A percentile compares a stretch with the other conserved stretches of the same genome.
These are phyloP conservation scores for Suzukiozyma palmioleophila DNA, from an alignment of 1,139 yeast species.

Conservation along the genomic window DNA sequence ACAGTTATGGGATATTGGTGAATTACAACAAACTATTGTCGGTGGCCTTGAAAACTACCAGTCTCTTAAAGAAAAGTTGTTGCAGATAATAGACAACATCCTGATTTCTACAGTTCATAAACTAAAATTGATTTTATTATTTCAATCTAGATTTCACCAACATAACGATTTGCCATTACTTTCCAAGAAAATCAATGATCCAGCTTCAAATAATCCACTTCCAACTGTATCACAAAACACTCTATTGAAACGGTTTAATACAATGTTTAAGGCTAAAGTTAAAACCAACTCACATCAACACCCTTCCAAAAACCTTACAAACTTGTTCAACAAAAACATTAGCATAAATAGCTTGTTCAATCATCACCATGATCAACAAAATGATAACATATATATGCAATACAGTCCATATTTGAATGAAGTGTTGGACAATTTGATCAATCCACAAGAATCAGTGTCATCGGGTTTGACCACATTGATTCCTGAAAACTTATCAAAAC, in stretches of 20 bases:
- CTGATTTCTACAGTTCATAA: slow-evolving; percentile 27
- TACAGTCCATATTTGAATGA: slow-evolving; percentile 72
- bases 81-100: slow-evolving; percentile 23
- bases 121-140: slow-evolving; percentile 59
- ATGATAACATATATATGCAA: slow-evolving; percentile 54
- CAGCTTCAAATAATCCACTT: slow-evolving; percentile 22
- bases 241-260: slow-evolving; percentile 29
- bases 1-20: slow-evolving; percentile 81
- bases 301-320: slow-evolving; percentile 17
- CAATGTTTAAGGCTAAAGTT: slow-evolving; percentile 15
- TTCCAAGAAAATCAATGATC: slow-evolving; percentile 25
- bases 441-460: slow-evolving; percentile 11
- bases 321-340: slow-evolving; percentile 23
- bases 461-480: slow-evolving; percentile 32
- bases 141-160: slow-evolving; percentile 57
- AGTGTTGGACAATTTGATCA: slow-evolving; percentile 22
- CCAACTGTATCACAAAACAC: slow-evolving; percentile 33
- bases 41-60: slow-evolving; percentile 48
- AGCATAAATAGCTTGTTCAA: slow-evolving; percentile 24
- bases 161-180: slow-evolving; percentile 21
- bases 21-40: slow-evolving; percentile 80
- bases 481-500: slow-evolving; percentile 34
- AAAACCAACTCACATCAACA: slow-evolving; percentile 9
- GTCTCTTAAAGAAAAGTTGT: slow-evolving; percentile 21
- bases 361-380: slow-evolving; percentile 21